Base-by-base conservation (phyloP, 164 flowering plant species). In the Aristolochia californica region DNA sequence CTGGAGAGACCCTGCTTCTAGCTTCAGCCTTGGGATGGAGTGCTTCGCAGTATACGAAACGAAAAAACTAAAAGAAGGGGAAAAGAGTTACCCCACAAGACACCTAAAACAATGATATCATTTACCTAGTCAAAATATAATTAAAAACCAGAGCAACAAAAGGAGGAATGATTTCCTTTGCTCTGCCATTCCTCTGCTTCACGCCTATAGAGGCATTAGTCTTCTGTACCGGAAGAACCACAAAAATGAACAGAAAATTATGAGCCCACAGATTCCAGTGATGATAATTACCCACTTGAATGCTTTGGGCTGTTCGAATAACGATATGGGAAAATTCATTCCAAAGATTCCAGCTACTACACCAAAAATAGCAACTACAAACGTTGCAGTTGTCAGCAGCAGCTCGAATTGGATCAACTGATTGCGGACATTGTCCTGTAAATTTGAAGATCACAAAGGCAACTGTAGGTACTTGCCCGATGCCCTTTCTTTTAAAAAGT, bases 291-390 rank as follows among this genome's bases (percentile, higher is more conserved):
- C 94, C 95, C 97, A 93, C 57, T 83, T 77, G 66, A 93, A 88
- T 45, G 98, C 95, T 48, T 54, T 2, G 77, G 62, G 5, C 75
- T 43, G 16, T 5, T 81, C 76, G 60, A 89, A 89, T 53, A 93
- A 61, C 2, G 87, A 62, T 61, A 87, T 72, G 1, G 49, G 15
- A 48, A 91, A 88, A 58, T 93, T 93, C 97, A 89, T 93, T 15
- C 98, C 98, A 61, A 93, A 93, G 43, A 93, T 67, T 20, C 98
- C 98, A 5, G 98, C 94, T 20, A 91, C 98, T 51, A 91, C 94
- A 13, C 97, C 97, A 64, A 85, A 88, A 40, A 91, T 87, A 43
- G 98, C 91, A 28, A 93, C 91, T 10, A 87, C 98, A 61, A 93
- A 93, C 1, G 97, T 87, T 30, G 97, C 95, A 18, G 96, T 93